A percentile compares a stretch with the other conserved stretches of the same genome.
Evolutionary conservation across 805 yeast species (phyloP).

Genomic region (Kazachstania martiniae): DNA sequence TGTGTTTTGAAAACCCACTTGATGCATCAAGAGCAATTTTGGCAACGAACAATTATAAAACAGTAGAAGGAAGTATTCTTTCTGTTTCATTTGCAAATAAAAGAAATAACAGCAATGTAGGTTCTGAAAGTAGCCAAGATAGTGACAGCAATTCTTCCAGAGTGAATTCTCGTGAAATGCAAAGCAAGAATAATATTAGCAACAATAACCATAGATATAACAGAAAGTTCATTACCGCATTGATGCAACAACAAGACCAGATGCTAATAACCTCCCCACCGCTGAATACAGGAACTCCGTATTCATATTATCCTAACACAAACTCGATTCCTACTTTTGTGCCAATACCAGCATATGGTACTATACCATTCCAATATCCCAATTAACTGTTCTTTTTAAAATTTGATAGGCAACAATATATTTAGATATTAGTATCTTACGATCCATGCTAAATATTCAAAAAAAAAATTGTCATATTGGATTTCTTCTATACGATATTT

Average conservation of each 20-base stretch:
- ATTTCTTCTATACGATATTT: too few relatives aligned
- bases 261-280: constrained; percentile 1
- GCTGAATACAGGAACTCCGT: background rate
- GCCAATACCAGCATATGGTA: too few relatives aligned
- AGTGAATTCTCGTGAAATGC: too few relatives aligned
- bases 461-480: too few relatives aligned
- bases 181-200: background rate
- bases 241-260: constrained; percentile 15
- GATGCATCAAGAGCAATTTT: constrained; percentile 62
- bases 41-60: constrained; percentile 30
- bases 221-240: constrained; percentile 19
- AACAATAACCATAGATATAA: constrained; percentile 9
- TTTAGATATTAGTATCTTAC: too few relatives aligned
- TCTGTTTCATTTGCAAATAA: constrained; percentile 66
- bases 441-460: too few relatives aligned
- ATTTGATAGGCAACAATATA: too few relatives aligned
- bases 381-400: too few relatives aligned
- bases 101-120: constrained; percentile 7
- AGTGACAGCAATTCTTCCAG: background rate
- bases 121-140: background rate
- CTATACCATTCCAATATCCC: too few relatives aligned
- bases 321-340: too few relatives aligned
- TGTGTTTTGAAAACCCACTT: constrained; percentile 55
- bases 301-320: too few relatives aligned
- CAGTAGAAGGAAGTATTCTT: constrained; percentile 42